phyloP scores from a whole-genome alignment of 2,329 filamentous ascomycete genomes.

The Aspergillus terreus region DNA sequence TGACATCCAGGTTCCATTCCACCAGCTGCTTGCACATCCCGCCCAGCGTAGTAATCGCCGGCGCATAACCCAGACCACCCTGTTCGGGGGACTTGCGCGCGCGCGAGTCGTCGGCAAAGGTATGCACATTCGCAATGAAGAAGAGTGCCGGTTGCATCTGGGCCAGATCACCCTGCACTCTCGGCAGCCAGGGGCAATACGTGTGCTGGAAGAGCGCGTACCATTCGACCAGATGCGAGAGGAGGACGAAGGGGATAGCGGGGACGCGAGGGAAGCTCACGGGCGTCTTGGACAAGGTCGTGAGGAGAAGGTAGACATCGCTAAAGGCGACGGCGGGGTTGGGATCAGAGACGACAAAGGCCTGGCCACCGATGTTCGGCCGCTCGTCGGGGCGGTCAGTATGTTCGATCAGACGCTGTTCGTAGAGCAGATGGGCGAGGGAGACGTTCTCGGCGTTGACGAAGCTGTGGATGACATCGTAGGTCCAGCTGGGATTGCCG shows the following conservation, averaged over 20 bases:
- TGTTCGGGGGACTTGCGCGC: constrained; percentile 22
- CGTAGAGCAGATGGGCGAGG: constrained; percentile 52
- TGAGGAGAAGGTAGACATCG: constrained; percentile 29
- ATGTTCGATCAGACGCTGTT: constrained; percentile 47
- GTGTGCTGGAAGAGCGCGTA: constrained; percentile 27
- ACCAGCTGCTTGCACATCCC: constrained; percentile 31
- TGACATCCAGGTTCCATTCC: constrained; percentile 31
- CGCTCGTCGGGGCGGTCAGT: constrained; percentile 11
- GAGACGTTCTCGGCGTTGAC: constrained; percentile 52
- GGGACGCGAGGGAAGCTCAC: constrained; percentile 23
- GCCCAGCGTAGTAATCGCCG: constrained; percentile 29
- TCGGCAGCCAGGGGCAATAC: constrained; percentile 24
- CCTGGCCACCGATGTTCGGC: constrained; percentile 41
- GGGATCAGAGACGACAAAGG: constrained; percentile 51
- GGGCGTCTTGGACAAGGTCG: constrained; percentile 28
- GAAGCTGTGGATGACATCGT: constrained; percentile 48
- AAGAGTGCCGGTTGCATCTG: constrained; percentile 33
- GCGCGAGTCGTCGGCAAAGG: constrained; percentile 27
- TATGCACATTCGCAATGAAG: constrained; percentile 25
- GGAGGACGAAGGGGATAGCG: constrained; percentile 24
- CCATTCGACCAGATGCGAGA: constrained; percentile 29
- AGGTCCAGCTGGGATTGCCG: constrained; percentile 42
- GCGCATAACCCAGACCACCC: constrained; percentile 31
- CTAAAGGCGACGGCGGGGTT: constrained; percentile 40
- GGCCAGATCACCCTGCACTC: constrained; percentile 21